Evolutionary conservation across 352 stramenopile genomes (phyloP).

Genomic region (Phytopythium ostracodes): DNA sequence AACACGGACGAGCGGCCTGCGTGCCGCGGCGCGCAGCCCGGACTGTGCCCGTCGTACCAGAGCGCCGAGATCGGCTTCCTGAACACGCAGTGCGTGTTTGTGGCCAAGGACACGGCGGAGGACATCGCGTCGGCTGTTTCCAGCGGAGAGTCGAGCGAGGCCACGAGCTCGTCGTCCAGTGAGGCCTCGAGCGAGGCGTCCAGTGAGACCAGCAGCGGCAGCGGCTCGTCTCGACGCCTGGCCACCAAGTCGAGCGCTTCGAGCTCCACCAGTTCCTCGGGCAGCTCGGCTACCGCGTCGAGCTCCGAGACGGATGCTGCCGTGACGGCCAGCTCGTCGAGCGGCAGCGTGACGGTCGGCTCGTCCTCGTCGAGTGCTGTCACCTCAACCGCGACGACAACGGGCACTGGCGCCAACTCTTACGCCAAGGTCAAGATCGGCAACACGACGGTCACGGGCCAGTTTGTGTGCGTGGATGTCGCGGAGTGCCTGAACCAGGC

Average conservation of each 20-base stretch:
- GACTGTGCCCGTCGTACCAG: slow-evolving; percentile 80
- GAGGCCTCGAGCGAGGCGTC: slow-evolving; percentile 5
- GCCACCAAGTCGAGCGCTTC: neutral
- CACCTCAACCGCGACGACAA: slow-evolving; percentile 10
- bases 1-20: slow-evolving; percentile 71
- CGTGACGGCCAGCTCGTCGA: slow-evolving; percentile 10
- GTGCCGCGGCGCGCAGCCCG: slow-evolving; percentile 64
- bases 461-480: slow-evolving; percentile 55
- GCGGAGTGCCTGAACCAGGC: slow-evolving; percentile 60
- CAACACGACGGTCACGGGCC: slow-evolving; percentile 44
- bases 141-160: slow-evolving; percentile 7
- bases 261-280: neutral
- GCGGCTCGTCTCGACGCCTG: slow-evolving; percentile 8
- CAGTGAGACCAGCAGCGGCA: slow-evolving; percentile 5
- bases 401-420: slow-evolving; percentile 18
- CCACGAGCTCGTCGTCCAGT: slow-evolving; percentile 8
- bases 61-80: slow-evolving; percentile 63
- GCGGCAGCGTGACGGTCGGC: slow-evolving; percentile 6
- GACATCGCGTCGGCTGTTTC: slow-evolving; percentile 16
- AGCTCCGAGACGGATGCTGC: slow-evolving; percentile 7
- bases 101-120: slow-evolving; percentile 45
- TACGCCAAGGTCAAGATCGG: slow-evolving; percentile 56
- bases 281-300: slow-evolving; percentile 6
- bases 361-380: slow-evolving; percentile 6
- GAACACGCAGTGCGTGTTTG: slow-evolving; percentile 82